Percentiles rank a stretch among this genome's conserved stretches.
Evolutionary conservation across 176 grass and related monocot genomes (phyloP).

Genomic region (Triticum monococcum): DNA sequence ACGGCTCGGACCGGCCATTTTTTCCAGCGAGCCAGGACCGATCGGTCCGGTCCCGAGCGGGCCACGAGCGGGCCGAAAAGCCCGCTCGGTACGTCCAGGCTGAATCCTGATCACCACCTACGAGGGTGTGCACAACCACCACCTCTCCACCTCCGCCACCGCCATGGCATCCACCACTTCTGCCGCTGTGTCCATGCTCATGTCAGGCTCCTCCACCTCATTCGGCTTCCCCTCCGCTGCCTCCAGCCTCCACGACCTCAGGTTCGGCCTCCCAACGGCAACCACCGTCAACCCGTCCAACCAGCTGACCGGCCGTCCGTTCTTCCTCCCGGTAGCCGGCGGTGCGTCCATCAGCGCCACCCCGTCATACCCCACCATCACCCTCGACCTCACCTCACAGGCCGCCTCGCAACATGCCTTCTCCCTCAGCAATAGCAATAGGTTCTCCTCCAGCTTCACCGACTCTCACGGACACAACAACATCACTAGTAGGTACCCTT

Average conservation of each 20-base stretch:
- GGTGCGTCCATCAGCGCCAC: slow-evolving; percentile 50
- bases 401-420: slow-evolving; percentile 36
- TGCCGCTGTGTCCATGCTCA: slow-evolving; percentile 78
- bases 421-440: slow-evolving; percentile 33
- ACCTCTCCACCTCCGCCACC: slow-evolving; percentile 61
- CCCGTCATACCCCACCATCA: slow-evolving; percentile 73
- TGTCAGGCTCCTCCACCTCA: slow-evolving; percentile 61
- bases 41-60: too few relatives aligned
- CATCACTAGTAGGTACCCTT: slow-evolving; percentile 46
- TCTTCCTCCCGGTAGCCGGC: slow-evolving; percentile 47
- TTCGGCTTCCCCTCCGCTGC: not conserved
- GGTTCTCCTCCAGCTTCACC: slow-evolving; percentile 39
- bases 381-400: slow-evolving; percentile 79
- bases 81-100: too few relatives aligned
- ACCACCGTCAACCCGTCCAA: not conserved
- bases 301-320: not conserved
- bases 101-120: slow-evolving; percentile 95
- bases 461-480: not conserved
- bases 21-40: too few relatives aligned
- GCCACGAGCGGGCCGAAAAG: too few relatives aligned
- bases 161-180: slow-evolving; percentile 92
- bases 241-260: slow-evolving; percentile 28
- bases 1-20: too few relatives aligned
- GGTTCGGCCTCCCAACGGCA: slow-evolving; percentile 25
- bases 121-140: slow-evolving; percentile 88